phyloP scores from a whole-genome alignment of 2,329 filamentous ascomycete genomes.

The Neopestalotiopsis sp. region DNA sequence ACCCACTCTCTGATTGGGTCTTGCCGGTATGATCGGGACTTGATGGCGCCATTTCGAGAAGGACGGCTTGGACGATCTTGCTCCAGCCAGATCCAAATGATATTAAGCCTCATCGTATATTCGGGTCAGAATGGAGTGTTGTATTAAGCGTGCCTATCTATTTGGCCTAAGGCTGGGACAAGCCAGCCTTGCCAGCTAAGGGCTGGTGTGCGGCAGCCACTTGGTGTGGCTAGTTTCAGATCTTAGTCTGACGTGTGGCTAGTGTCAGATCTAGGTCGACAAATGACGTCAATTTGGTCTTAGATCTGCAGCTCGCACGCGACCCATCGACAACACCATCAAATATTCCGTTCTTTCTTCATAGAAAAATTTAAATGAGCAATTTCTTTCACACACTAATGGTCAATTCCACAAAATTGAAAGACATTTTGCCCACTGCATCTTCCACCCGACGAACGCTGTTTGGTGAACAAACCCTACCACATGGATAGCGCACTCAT shows the following conservation, averaged over 20 bases:
- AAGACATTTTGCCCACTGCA: background rate
- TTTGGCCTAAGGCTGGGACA: no score
- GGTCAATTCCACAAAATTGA: background rate
- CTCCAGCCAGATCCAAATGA: background rate
- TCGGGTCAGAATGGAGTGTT: no score
- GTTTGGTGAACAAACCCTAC: background rate
- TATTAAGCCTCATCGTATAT: no score
- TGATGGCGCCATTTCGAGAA: background rate
- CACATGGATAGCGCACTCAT: background rate
- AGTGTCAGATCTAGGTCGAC: no score
- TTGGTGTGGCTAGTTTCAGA: no score
- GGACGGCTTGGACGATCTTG: background rate
- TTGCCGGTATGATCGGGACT: background rate
- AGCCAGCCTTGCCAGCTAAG: no score
- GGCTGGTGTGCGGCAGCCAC: no score
- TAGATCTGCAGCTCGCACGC: conserved; percentile 3
- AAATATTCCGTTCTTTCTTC: background rate
- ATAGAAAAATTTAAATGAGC: background rate
- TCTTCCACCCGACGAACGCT: background rate
- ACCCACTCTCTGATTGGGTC: no score
- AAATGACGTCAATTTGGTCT: background rate
- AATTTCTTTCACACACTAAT: background rate
- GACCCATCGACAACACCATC: background rate
- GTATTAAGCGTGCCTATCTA: no score
- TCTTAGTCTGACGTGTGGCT: no score